Evolutionary conservation across 768 basidiomycete species (phyloP).

Genomic region (Mycena indigotica): DNA sequence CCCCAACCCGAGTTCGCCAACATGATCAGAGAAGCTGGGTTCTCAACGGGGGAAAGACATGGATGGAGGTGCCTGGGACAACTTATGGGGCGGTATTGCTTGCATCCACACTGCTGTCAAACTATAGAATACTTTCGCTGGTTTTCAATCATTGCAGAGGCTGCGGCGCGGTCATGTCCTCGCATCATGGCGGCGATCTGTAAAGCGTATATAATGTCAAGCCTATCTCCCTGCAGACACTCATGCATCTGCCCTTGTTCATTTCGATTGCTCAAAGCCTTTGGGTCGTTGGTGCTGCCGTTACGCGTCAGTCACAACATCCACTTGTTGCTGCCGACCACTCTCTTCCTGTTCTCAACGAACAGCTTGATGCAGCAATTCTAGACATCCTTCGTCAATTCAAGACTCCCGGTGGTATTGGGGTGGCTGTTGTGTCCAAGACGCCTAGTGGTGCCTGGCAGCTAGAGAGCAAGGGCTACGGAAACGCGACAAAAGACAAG

Average conservation of each 20-base stretch:
- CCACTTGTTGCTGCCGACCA: too few species aligned
- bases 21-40: conserved; percentile 88
- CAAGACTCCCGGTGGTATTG: conserved; percentile 20
- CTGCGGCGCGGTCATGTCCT: too few species aligned
- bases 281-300: too few species aligned
- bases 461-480: conserved; percentile 25
- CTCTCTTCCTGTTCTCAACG: too few species aligned
- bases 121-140: too few species aligned
- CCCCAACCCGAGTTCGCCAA: conserved; percentile 82
- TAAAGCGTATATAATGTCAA: too few species aligned
- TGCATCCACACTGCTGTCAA: conserved; percentile 86
- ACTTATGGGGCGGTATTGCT: conserved; percentile 88
- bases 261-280: too few species aligned
- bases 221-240: too few species aligned
- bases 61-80: conserved; percentile 83
- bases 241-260: too few species aligned
- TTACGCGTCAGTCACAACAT: too few species aligned
- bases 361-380: conserved; percentile 16
- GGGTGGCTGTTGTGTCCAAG: conserved; percentile 18
- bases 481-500: conserved; percentile 21
- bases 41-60: conserved; percentile 69
- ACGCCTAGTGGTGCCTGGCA: conserved; percentile 8
- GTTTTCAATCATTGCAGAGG: too few species aligned
- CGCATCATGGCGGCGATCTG: too few species aligned
- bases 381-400: conserved; percentile 16